These are phyloP conservation scores for Tricholoma terreum DNA, from an alignment of 768 basidiomycete species.

Conservation along the genomic window DNA sequence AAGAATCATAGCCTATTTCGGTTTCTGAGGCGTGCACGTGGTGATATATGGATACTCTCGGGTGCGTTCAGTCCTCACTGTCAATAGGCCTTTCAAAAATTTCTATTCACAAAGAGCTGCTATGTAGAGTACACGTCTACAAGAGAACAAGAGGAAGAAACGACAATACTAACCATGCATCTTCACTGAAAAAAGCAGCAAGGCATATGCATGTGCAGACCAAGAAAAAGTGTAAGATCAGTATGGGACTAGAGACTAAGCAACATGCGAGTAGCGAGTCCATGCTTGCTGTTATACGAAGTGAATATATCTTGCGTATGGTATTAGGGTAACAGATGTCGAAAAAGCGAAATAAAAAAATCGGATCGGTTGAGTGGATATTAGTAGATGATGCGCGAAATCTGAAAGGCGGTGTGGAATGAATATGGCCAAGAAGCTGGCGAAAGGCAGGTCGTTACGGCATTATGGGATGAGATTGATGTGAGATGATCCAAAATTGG, in stretches of 20 bases:
- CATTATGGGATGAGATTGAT: too few relatives aligned
- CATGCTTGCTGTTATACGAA: background rate
- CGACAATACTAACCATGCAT: background rate
- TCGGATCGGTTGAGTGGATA: background rate
- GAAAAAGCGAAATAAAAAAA: background rate
- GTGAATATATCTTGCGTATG: conserved; percentile 3
- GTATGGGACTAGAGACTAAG: background rate
- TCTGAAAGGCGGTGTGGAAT: background rate
- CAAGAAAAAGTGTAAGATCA: background rate
- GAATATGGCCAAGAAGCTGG: too few relatives aligned
- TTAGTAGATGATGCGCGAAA: background rate
- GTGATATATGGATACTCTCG: too few relatives aligned
- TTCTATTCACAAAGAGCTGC: too few relatives aligned
- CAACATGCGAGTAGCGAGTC: background rate
- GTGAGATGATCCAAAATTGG: too few relatives aligned
- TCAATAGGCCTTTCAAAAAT: too few relatives aligned
- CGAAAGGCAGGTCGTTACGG: too few relatives aligned
- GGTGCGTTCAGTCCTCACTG: too few relatives aligned
- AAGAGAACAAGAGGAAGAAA: background rate
- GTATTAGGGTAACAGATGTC: background rate
- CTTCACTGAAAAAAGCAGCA: background rate
- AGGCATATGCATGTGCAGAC: background rate
- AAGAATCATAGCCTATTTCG: too few relatives aligned
- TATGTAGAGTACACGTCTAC: background rate
- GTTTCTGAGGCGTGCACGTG: too few relatives aligned